phyloP scores from a whole-genome alignment of 768 basidiomycete genomes.

The Leccinum broughii region DNA sequence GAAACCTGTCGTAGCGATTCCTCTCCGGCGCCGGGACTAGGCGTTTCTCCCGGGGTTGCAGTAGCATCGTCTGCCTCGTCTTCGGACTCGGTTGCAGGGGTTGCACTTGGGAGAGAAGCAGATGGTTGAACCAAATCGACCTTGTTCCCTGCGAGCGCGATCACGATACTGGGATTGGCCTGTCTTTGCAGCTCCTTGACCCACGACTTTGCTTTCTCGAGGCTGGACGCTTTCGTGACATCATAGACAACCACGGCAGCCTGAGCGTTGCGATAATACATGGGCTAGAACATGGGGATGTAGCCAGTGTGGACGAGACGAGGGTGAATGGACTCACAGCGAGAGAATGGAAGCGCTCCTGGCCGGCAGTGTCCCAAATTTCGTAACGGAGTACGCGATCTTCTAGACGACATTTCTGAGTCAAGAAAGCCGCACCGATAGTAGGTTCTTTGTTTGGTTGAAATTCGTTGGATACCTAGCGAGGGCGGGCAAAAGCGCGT shows the following conservation, averaged over 20 bases:
- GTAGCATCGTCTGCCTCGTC: conserved; percentile 94
- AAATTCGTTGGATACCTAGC: conserved; percentile 92
- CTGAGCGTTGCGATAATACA: conserved; percentile 99
- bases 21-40: conserved; percentile 51
- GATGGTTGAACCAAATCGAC: conserved; percentile 83
- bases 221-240: conserved; percentile 90
- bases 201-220: conserved; percentile 99
- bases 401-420: conserved; percentile 93
- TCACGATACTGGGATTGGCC: conserved; percentile 98
- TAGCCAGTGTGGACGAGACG: conserved; percentile 7
- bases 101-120: conserved; percentile 43
- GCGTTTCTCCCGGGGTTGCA: conserved; percentile 73
- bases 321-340: conserved; percentile 56
- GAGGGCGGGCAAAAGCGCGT: background rate
- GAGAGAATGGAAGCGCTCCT: conserved; percentile 97
- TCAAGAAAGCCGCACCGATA: conserved; percentile 94
- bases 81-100: conserved; percentile 67
- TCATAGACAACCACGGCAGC: conserved; percentile 99
- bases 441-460: conserved; percentile 99
- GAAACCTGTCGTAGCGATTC: conserved; percentile 88
- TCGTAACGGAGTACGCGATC: conserved; percentile 93
- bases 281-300: conserved; percentile 57
- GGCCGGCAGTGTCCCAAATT: conserved; percentile 96
- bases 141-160: conserved; percentile 98
- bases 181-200: conserved; percentile 99